phyloP scores from a whole-genome alignment of 140 eudicot species.

The Anethum foeniculum region DNA sequence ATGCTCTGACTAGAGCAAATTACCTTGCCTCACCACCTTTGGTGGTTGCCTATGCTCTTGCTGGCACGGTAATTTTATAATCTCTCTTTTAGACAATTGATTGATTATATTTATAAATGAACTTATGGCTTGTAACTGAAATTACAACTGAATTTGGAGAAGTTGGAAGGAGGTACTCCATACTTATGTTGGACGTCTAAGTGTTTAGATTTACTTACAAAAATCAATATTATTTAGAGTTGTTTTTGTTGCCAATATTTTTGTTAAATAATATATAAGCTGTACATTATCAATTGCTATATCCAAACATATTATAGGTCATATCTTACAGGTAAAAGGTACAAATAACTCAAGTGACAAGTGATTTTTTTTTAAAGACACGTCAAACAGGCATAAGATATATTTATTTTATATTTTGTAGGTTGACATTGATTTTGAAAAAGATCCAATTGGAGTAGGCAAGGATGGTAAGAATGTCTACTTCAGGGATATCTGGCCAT shows the following conservation, averaged over 20 bases:
- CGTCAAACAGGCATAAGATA: neutral
- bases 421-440: constrained; percentile 97
- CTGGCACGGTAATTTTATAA: constrained; percentile 64
- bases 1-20: constrained; percentile 87
- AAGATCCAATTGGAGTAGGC: constrained; percentile 90
- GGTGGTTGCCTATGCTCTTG: constrained; percentile 98
- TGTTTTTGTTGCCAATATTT: neutral
- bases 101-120: neutral
- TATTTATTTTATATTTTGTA: constrained; percentile 22
- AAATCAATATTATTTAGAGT: neutral
- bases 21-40: constrained; percentile 98
- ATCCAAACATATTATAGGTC: neutral
- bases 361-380: neutral
- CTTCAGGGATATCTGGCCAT: constrained; percentile 94
- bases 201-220: neutral
- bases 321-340: neutral
- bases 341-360: neutral
- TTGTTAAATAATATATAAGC: neutral
- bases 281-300: neutral
- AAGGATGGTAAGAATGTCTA: constrained; percentile 84
- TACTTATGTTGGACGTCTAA: neutral
- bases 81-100: neutral
- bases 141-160: neutral
- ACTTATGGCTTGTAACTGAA: neutral
- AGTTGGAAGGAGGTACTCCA: neutral